phyloP scores from a whole-genome alignment of 768 basidiomycete species.

The Psilocybe subaeruginosa region DNA sequence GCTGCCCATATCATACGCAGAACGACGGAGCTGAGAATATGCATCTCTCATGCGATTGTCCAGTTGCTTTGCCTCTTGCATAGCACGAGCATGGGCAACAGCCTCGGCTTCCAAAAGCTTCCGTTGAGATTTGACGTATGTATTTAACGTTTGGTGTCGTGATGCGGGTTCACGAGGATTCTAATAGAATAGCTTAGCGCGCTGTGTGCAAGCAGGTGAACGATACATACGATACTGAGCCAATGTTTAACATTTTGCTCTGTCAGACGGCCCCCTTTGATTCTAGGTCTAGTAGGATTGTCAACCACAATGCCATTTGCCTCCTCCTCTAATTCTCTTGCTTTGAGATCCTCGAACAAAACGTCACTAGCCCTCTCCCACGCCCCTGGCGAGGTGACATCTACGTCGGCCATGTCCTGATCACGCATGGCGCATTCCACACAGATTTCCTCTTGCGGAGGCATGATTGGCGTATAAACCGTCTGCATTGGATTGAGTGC shows the following conservation, averaged over 20 bases:
- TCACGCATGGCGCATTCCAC: conserved; percentile 99
- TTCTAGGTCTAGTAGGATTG: conserved; percentile 58
- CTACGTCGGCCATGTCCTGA: conserved; percentile 95
- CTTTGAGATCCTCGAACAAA: conserved; percentile 74
- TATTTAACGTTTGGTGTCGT: conserved; percentile 78
- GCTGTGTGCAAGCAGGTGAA: conserved; percentile 6
- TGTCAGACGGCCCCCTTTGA: conserved; percentile 70
- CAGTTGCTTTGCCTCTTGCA: conserved; percentile 75
- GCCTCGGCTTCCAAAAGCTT: conserved; percentile 83
- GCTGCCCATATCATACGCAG: conserved; percentile 70
- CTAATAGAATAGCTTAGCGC: conserved; percentile 42
- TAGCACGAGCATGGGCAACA: conserved; percentile 73
- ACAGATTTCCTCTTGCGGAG: conserved; percentile 82
- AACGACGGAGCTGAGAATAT: conserved; percentile 78
- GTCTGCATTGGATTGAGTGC: conserved; percentile 62
- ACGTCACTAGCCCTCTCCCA: conserved; percentile 94
- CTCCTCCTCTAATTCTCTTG: conserved; percentile 74
- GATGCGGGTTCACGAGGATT: conserved; percentile 90
- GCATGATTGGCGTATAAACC: conserved; percentile 58
- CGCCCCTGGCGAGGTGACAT: conserved; percentile 81
- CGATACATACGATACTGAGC: conserved; percentile 66
- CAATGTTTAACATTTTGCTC: conserved; percentile 84
- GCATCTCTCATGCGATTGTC: conserved; percentile 81
- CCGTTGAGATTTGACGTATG: conserved; percentile 83
- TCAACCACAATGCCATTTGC: conserved; percentile 51